These are phyloP conservation scores for Amanita exitialis DNA, from an alignment of 768 basidiomycete species.

Conservation along the genomic window DNA sequence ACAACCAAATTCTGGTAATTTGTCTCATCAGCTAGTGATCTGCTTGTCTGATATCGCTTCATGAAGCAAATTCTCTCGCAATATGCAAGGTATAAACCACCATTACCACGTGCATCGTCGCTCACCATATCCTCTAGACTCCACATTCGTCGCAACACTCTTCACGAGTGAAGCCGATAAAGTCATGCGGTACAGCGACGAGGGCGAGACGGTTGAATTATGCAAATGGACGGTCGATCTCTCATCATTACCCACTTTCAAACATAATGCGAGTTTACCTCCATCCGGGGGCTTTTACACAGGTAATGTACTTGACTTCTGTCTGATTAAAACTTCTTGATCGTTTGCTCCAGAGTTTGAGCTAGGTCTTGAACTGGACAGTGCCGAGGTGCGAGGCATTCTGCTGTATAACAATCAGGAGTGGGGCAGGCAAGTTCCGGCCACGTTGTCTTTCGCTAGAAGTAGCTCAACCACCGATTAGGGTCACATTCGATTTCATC, in stretches of 20 bases:
- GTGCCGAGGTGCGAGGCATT: conserved; percentile 79
- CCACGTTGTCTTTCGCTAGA: conserved; percentile 8
- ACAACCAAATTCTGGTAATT: conserved; percentile 76
- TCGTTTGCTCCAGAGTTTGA: conserved; percentile 53
- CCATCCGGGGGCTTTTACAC: conserved; percentile 67
- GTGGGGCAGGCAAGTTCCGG: conserved; percentile 59
- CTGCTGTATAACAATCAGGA: conserved; percentile 66
- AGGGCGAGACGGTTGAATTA: conserved; percentile 65
- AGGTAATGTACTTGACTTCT: conserved; percentile 29
- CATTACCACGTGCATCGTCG: not conserved
- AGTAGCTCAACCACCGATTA: conserved; percentile 11
- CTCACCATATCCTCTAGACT: conserved; percentile 36
- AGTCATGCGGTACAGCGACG: conserved; percentile 78
- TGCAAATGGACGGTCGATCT: conserved; percentile 88
- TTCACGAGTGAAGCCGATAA: conserved; percentile 70
- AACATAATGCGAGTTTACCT: conserved; percentile 51
- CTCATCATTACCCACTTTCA: conserved; percentile 68
- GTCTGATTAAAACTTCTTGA: not conserved
- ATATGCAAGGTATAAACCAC: conserved; percentile 33
- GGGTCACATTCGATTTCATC: conserved; percentile 41
- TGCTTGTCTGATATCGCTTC: conserved; percentile 8
- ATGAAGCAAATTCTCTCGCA: conserved; percentile 64
- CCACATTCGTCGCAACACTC: conserved; percentile 71
- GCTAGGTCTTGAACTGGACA: conserved; percentile 75
- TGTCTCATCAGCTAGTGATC: conserved; percentile 4